Percentiles rank a stretch among this genome's conserved stretches.
Evolutionary conservation across 345 rosid species (phyloP).

Genomic region (Cochlearia excelsa): DNA sequence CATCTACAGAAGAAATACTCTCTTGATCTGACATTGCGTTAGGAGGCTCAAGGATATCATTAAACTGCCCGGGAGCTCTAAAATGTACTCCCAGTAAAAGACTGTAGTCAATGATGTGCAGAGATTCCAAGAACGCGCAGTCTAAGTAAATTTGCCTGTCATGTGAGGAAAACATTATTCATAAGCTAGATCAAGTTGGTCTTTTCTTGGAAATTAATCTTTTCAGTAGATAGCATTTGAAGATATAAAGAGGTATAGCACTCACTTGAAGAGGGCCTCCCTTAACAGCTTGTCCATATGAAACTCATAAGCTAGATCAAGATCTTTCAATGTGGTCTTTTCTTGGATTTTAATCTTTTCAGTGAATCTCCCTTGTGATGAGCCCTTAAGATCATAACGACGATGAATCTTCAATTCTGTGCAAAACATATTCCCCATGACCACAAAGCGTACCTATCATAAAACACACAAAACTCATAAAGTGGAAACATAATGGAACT

Average conservation of each 20-base stretch:
- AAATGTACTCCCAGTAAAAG: conserved; percentile 81
- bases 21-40: conserved; percentile 41
- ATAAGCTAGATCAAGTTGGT: no score
- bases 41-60: conserved; percentile 56
- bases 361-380: conserved; percentile 77
- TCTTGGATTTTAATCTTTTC: conserved; percentile 59
- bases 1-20: conserved; percentile 42
- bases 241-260: neutral
- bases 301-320: conserved; percentile 72
- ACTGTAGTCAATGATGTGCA: conserved; percentile 81
- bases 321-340: conserved; percentile 83
- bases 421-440: conserved; percentile 99
- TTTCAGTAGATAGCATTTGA: neutral
- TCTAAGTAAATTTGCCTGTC: conserved; percentile 72
- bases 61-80: conserved; percentile 76
- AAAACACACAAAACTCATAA: conserved; percentile 18
- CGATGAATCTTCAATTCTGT: conserved; percentile 88
- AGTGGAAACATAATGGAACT: conserved; percentile 10
- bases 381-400: conserved; percentile 92
- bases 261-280: conserved; percentile 78
- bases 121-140: conserved; percentile 75
- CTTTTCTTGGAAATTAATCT: no score
- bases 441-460: conserved; percentile 89
- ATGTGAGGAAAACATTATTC: neutral
- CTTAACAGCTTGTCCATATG: conserved; percentile 85